Evolutionary conservation across 192 early-diverging fungal genomes (phyloP), one percentile per base, ranked within the genome.

Genomic region (Powellomyces hirtus): DNA sequence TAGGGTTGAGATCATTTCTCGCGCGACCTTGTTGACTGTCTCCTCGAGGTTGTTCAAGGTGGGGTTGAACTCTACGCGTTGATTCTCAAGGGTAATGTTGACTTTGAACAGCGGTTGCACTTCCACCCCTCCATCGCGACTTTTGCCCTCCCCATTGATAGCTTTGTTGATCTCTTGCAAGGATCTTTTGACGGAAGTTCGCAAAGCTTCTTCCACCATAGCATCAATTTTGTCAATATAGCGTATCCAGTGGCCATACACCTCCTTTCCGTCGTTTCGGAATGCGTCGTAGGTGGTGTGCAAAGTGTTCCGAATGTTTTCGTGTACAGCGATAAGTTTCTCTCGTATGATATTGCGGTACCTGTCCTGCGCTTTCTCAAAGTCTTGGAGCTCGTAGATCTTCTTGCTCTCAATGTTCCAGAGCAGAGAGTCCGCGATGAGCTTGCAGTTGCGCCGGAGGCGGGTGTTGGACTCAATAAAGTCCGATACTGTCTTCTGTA

Each of bases 31-130:
- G 65, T 85, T 88, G 29, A 88, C 82, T 22, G 72, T 80, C 20
- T 86, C 83, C 65, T 88, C 82, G 29, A 88, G 66, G 11, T 70
- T 66, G 51, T 42, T 58, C 34, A 87, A 62, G 5, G 74, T 87
- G 0, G 86, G 86, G 40, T 62, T 83, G 68, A 87, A 88, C 24
- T 87, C 86, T 11, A 88, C 85, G 33, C 82, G 79, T 59, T 87
- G 82, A 8, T 51, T 68, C 34, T 88, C 86, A 44, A 88, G 64
- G 1, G 86, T 76, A 33, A 88, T 81, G 53, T 88, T 88, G 42
- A 88, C 82, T 58, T 88, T 88, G 67, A 88, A 87, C 2, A 88
- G 62, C 22, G 86, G 83, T 55, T 86, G 86, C 26, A 88, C 76
- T 69, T 88, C 86, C 33, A 64, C 73, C 11, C 60, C 60, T 0